A percentile compares a stretch with the other conserved stretches of the same genome.
Evolutionary conservation across 495 filamentous ascomycete species (phyloP).

Genomic region (Diplogelasinospora grovesii): DNA sequence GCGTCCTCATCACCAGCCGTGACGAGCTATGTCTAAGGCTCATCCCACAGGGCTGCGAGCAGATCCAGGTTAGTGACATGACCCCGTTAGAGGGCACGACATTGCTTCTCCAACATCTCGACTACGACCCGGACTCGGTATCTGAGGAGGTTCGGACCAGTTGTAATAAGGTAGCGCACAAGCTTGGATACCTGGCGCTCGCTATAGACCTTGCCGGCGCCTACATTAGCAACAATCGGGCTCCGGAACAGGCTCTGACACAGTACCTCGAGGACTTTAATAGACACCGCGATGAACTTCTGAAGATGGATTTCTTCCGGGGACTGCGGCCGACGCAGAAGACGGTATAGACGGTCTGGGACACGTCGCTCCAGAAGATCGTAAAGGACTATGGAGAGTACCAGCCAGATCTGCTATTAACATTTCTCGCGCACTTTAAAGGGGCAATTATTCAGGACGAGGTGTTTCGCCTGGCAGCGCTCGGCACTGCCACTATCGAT

Average conservation of each 20-base stretch:
- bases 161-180: conserved; percentile 7
- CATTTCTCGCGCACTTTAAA: conserved; percentile 22
- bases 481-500: conserved; percentile 10
- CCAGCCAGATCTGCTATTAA: conserved; percentile 16
- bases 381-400: conserved; percentile 9
- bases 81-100: conserved; percentile 7
- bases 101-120: conserved; percentile 12
- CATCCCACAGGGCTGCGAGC: conserved; percentile 13
- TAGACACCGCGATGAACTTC: conserved; percentile 14
- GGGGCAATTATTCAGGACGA: conserved; percentile 21
- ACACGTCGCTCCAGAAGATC: conserved; percentile 25
- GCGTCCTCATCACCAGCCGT: conserved; percentile 21
- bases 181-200: too few species aligned
- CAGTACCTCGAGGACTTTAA: conserved; percentile 18
- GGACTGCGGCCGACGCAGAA: conserved; percentile 18
- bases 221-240: conserved; percentile 20
- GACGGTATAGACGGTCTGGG: conserved; percentile 26
- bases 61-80: conserved; percentile 8
- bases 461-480: conserved; percentile 16
- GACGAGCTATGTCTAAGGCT: conserved; percentile 14
- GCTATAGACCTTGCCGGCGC: conserved; percentile 23
- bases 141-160: background rate
- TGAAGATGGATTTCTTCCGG: conserved; percentile 13
- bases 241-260: conserved; percentile 10
- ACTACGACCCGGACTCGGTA: background rate